Conservation (phyloP, 116 monocot genomes). For the Dioscorea cayenensis region DNA sequence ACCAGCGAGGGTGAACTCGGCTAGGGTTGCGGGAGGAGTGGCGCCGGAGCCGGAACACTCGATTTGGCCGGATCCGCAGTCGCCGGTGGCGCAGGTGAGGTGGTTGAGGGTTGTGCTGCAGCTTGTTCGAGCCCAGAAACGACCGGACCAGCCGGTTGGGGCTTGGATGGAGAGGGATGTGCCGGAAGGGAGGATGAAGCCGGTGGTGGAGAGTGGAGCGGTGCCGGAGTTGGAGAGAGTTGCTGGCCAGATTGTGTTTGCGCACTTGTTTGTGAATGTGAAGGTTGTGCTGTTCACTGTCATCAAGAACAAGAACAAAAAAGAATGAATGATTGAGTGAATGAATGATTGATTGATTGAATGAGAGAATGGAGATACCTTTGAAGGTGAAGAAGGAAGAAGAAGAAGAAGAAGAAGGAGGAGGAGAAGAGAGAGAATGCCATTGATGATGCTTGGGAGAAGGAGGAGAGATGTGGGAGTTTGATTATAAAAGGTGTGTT, state of each 20-base stretch:
- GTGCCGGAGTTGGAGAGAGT: slow-evolving; percentile 41
- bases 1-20: slow-evolving; percentile 27
- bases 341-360: too few relatives aligned
- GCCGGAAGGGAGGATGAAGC: slow-evolving; percentile 36
- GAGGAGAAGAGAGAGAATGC: too few relatives aligned
- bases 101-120: slow-evolving; percentile 26
- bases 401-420: too few relatives aligned
- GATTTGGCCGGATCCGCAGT: slow-evolving; percentile 29
- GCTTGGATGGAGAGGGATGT: slow-evolving; percentile 17
- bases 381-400: too few relatives aligned
- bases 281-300: slow-evolving; percentile 13
- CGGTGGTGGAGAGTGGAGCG: slow-evolving; percentile 27
- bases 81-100: slow-evolving; percentile 35
- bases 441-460: too few relatives aligned
- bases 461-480: too few relatives aligned
- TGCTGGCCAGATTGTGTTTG: slow-evolving; percentile 36
- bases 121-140: slow-evolving; percentile 47
- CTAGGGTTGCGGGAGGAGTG: slow-evolving; percentile 26
- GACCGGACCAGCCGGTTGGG: slow-evolving; percentile 46
- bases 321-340: neutral
- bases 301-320: neutral
- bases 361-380: too few relatives aligned
- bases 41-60: slow-evolving; percentile 24
- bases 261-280: slow-evolving; percentile 39
- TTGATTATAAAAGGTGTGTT: too few relatives aligned